A percentile compares a stretch with the other conserved stretches of the same genome.
These are phyloP conservation scores for Blepharisma undulans DNA, from an alignment of 169 alveolate genomes.

Conservation along the genomic window DNA sequence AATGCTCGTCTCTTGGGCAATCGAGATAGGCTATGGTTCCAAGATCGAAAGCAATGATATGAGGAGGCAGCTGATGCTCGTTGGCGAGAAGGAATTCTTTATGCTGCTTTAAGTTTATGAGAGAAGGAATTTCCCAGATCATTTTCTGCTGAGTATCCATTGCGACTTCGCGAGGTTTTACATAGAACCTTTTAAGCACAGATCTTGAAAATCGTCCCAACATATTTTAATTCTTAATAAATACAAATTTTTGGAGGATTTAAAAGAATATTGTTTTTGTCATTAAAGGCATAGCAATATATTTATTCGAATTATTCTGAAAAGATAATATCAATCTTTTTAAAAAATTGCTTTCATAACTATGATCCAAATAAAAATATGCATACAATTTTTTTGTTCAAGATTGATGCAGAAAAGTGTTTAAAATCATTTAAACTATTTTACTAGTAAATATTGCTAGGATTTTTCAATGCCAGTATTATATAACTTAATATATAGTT, in stretches of 20 bases:
- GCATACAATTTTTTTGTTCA: too few species aligned
- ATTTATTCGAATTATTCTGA: too few species aligned
- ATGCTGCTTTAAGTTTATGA: slow-evolving; percentile 24
- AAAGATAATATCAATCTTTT: not conserved
- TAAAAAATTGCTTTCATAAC: too few species aligned
- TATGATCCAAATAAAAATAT: too few species aligned
- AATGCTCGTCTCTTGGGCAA: not conserved
- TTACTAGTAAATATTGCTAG: too few species aligned
- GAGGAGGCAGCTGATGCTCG: slow-evolving; percentile 31
- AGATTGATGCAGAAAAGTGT: too few species aligned
- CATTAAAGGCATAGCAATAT: too few species aligned
- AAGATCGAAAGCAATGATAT: not conserved
- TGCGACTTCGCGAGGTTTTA: slow-evolving; percentile 11
- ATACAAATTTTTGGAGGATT: too few species aligned
- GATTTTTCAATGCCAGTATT: too few species aligned
- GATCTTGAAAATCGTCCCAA: not conserved
- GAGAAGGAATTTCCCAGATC: slow-evolving; percentile 5
- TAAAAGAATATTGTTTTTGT: too few species aligned
- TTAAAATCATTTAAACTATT: too few species aligned
- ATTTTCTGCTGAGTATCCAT: not conserved
- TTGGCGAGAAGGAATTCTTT: not conserved
- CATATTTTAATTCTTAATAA: not conserved
- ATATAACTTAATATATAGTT: too few species aligned
- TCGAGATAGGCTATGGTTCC: not conserved
- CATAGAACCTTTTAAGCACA: not conserved